Percentiles rank a stretch among this genome's conserved stretches.
Evolutionary conservation across 2,329 filamentous ascomycete genomes (phyloP).

Genomic region (Apiospora koreana): DNA sequence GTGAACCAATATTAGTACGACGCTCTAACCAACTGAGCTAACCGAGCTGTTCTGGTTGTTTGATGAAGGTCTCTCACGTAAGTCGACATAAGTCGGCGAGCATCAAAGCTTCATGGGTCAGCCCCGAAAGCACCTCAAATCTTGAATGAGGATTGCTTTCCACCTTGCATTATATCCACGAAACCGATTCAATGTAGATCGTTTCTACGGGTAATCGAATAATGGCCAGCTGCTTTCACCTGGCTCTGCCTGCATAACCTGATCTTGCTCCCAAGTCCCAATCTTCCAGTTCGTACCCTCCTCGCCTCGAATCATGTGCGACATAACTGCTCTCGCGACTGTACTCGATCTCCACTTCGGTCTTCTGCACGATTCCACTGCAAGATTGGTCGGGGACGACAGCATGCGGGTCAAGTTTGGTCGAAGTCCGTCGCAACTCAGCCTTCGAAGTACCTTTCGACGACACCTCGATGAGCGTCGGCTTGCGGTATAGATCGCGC

Average conservation of each 20-base stretch:
- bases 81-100: too few species aligned
- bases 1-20: constrained; percentile 4
- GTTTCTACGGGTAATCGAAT: too few species aligned
- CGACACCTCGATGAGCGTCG: neutral
- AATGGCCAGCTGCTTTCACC: too few species aligned
- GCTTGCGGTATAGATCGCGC: neutral
- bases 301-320: neutral
- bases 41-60: constrained; percentile 4
- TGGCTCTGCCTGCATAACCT: neutral
- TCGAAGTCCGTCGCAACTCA: neutral
- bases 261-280: neutral
- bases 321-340: neutral
- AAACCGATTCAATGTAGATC: neutral
- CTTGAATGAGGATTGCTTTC: too few species aligned
- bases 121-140: too few species aligned
- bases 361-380: neutral
- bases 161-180: neutral
- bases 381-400: neutral
- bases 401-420: neutral
- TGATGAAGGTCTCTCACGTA: neutral
- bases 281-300: neutral
- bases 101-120: too few species aligned
- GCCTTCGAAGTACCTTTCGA: neutral
- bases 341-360: neutral
- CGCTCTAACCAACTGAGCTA: constrained; percentile 13